Evolutionary conservation across 371 early-diverging fungal species (phyloP).

Genomic region (Mortierella sp.): DNA sequence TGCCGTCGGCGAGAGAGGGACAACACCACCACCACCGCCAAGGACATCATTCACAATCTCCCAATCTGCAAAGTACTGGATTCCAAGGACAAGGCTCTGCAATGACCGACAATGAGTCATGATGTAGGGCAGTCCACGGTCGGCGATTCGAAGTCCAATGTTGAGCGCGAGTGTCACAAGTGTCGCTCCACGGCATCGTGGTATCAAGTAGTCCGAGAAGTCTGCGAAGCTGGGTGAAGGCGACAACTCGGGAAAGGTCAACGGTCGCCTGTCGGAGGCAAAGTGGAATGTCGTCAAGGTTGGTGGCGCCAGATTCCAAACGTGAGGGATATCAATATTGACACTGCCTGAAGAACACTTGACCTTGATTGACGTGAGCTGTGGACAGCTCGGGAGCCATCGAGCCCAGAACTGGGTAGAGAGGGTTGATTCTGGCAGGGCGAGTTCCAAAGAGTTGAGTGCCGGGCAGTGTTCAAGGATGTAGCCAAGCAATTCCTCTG

Average conservation of each 20-base stretch:
- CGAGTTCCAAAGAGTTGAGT: slow-evolving; percentile 15
- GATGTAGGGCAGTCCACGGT: slow-evolving; percentile 18
- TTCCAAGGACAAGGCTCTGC: slow-evolving; percentile 19
- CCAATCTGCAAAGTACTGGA: slow-evolving; percentile 31
- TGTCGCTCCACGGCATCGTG: slow-evolving; percentile 20
- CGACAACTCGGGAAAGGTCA: not conserved
- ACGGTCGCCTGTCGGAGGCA: not conserved
- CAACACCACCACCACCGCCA: not conserved
- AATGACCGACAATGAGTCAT: slow-evolving; percentile 34
- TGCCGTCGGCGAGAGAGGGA: not conserved
- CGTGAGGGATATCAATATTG: slow-evolving; percentile 7
- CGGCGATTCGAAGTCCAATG: slow-evolving; percentile 7
- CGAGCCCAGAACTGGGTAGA: not conserved
- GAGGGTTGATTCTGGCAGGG: not conserved
- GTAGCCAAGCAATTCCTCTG: slow-evolving; percentile 20
- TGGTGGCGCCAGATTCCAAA: slow-evolving; percentile 28
- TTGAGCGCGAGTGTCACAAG: slow-evolving; percentile 29
- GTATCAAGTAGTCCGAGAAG: not conserved
- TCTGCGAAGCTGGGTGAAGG: not conserved
- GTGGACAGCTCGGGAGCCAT: slow-evolving; percentile 21
- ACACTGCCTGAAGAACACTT: slow-evolving; percentile 8
- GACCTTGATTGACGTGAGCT: slow-evolving; percentile 15
- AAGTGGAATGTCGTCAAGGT: slow-evolving; percentile 21
- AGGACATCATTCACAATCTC: not conserved
- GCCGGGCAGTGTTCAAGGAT: slow-evolving; percentile 29